Conservation (phyloP, 495 filamentous ascomycete genomes). For the Wilcoxina mikolae region DNA sequence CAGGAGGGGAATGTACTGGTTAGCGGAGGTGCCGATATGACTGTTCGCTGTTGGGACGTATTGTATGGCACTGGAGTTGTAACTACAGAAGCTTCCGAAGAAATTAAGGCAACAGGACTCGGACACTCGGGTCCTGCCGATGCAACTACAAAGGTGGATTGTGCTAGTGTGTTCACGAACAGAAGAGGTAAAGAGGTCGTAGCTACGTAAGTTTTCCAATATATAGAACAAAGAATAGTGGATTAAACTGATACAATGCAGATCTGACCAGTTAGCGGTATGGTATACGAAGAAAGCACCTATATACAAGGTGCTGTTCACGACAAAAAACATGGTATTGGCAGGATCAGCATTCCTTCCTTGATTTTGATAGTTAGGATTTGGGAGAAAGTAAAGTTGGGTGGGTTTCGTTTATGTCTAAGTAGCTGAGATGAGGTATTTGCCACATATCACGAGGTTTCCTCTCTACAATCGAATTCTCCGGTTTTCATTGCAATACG, state of each 20-base stretch:
- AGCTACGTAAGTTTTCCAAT: conserved; percentile 40
- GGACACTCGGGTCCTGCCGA: conserved; percentile 25
- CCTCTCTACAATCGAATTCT: no score
- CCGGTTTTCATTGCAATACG: no score
- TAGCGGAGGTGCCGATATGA: conserved; percentile 81
- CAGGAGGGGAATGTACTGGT: conserved; percentile 77
- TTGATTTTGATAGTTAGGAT: conserved; percentile 24
- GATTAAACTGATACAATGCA: no score
- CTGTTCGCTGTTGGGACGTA: conserved; percentile 89
- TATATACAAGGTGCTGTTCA: conserved; percentile 85
- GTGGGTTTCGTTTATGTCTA: neutral
- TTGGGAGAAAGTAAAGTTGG: neutral
- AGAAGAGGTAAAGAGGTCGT: conserved; percentile 80
- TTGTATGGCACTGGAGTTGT: conserved; percentile 37
- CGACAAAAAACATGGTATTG: conserved; percentile 79
- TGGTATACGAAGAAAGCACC: conserved; percentile 94
- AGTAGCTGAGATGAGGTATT: no score
- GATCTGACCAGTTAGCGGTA: conserved; percentile 74
- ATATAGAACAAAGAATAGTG: no score
- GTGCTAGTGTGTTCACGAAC: conserved; percentile 19
- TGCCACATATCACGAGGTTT: no score
- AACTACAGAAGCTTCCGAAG: conserved; percentile 37
- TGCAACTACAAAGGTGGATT: conserved; percentile 27
- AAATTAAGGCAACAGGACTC: conserved; percentile 36
- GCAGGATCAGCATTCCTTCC: conserved; percentile 75